Conservation (phyloP, 768 basidiomycete genomes). For the Podaxis carcinomalis region DNA sequence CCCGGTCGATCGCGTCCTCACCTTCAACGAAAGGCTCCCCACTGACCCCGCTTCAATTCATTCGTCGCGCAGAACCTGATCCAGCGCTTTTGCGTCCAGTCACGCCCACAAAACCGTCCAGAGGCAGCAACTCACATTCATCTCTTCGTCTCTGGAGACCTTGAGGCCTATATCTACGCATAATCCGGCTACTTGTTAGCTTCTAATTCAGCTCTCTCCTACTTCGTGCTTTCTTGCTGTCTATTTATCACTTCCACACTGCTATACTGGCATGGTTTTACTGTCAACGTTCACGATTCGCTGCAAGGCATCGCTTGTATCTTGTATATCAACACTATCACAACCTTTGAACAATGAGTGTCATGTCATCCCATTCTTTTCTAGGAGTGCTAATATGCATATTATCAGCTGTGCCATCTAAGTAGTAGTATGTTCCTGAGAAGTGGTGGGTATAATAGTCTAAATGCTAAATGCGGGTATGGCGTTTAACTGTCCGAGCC, state of each 20-base stretch:
- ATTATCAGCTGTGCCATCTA: background rate
- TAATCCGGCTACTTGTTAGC: background rate
- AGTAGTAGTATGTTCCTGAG: background rate
- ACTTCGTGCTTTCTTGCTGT: background rate
- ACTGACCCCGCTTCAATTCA: conserved; percentile 77
- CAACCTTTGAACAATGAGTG: background rate
- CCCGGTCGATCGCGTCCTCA: conserved; percentile 45
- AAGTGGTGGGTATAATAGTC: background rate
- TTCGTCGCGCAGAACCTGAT: conserved; percentile 72
- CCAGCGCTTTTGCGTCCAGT: conserved; percentile 45
- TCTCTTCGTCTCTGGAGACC: conserved; percentile 66
- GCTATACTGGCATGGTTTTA: background rate
- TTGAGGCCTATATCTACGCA: conserved; percentile 24
- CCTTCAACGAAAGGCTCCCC: conserved; percentile 61
- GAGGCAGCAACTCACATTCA: conserved; percentile 29
- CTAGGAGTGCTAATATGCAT: conserved; percentile 4
- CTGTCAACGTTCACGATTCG: background rate
- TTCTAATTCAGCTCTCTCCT: background rate
- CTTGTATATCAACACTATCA: conserved; percentile 9
- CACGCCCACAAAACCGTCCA: conserved; percentile 59
- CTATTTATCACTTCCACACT: background rate
- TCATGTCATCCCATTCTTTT: background rate
- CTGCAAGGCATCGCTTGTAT: background rate
- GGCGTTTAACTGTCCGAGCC: conserved; percentile 27
- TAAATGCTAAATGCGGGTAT: background rate